A percentile compares a stretch with the other conserved stretches of the same genome.
Conservation (phyloP, 306 rosid species). For the Quercus wislizeni region DNA sequence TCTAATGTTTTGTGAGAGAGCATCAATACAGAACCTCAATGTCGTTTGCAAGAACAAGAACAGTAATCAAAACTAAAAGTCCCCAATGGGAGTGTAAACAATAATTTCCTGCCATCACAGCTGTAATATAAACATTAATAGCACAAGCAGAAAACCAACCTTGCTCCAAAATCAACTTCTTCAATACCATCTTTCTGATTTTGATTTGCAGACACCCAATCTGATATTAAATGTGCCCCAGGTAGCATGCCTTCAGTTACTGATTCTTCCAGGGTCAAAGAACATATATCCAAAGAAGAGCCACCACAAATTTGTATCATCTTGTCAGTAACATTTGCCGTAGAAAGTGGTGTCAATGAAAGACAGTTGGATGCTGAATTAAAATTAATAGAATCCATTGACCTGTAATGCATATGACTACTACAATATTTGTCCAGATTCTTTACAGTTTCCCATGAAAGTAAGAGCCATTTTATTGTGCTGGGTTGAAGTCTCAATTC, state of each 20-base stretch:
- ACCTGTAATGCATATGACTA: constrained; percentile 27
- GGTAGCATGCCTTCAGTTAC: constrained; percentile 50
- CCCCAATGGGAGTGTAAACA: background rate
- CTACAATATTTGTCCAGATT: constrained; percentile 43
- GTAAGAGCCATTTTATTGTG: constrained; percentile 64
- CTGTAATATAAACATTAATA: constrained; percentile 17
- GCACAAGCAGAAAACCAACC: constrained; percentile 49
- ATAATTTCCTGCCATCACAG: constrained; percentile 8
- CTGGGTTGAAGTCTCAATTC: constrained; percentile 75
- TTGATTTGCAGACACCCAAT: constrained; percentile 66
- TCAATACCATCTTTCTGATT: constrained; percentile 40
- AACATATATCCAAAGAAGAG: constrained; percentile 29
- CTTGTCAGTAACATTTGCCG: constrained; percentile 26
- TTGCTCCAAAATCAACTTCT: constrained; percentile 85
- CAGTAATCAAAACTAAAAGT: background rate
- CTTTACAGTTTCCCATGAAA: constrained; percentile 56
- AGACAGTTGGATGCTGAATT: constrained; percentile 32
- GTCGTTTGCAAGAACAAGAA: constrained; percentile 9
- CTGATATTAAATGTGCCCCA: constrained; percentile 65
- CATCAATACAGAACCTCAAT: background rate
- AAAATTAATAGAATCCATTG: constrained; percentile 36
- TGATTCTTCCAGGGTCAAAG: constrained; percentile 39
- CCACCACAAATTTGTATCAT: constrained; percentile 33
- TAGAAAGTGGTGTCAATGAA: constrained; percentile 39
- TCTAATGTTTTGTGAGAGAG: background rate